These are phyloP conservation scores for Penicillium riverlandense DNA, from an alignment of 495 filamentous ascomycete genomes.

Conservation along the genomic window DNA sequence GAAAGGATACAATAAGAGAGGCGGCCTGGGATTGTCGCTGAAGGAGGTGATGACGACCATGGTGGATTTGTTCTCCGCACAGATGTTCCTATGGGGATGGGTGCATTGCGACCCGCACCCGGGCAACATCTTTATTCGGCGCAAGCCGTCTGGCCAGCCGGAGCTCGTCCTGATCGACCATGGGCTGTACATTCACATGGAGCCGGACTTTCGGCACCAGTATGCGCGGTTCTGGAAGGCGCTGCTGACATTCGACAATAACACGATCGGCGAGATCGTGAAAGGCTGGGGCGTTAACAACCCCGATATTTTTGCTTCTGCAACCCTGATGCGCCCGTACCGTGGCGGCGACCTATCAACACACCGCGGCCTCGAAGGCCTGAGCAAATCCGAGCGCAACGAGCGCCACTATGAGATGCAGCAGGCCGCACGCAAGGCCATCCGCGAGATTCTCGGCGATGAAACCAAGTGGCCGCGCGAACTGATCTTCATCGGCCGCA, in stretches of 20 bases:
- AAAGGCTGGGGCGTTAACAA: constrained; percentile 79
- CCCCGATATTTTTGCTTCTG: constrained; percentile 82
- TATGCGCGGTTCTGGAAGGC: constrained; percentile 93
- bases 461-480: constrained; percentile 90
- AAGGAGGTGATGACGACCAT: constrained; percentile 92
- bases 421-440: constrained; percentile 70
- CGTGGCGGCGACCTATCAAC: constrained; percentile 70
- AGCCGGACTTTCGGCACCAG: constrained; percentile 74
- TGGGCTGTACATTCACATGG: constrained; percentile 89
- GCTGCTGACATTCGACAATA: constrained; percentile 88
- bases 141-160: constrained; percentile 69
- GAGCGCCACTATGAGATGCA: constrained; percentile 77
- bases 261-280: constrained; percentile 63
- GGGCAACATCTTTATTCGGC: constrained; percentile 92
- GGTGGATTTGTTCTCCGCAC: constrained; percentile 88
- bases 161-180: constrained; percentile 96
- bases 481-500: constrained; percentile 91
- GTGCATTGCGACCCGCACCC: constrained; percentile 97
- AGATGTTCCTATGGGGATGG: constrained; percentile 93
- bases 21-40: constrained; percentile 73
- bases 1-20: constrained; percentile 60
- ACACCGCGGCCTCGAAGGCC: constrained; percentile 51
- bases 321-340: constrained; percentile 85
- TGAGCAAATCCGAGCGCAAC: constrained; percentile 44
- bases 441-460: constrained; percentile 78